A percentile compares a stretch with the other conserved stretches of the same genome.
These are phyloP conservation scores for Paramarasmius palmivorus DNA, from an alignment of 1,284 basidiomycete genomes.

Conservation along the genomic window DNA sequence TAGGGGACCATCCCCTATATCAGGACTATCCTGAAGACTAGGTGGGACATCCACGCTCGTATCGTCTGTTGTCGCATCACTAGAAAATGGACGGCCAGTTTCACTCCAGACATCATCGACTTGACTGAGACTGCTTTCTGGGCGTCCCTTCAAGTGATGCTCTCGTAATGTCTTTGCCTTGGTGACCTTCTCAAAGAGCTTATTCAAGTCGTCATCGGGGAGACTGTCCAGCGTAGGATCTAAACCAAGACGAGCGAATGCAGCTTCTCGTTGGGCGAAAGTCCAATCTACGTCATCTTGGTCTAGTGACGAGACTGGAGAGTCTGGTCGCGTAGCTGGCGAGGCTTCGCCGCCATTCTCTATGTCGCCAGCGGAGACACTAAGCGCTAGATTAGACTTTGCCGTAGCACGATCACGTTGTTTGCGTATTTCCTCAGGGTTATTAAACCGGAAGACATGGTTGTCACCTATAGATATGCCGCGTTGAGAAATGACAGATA, in stretches of 20 bases:
- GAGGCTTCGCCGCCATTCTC: constrained; percentile 44
- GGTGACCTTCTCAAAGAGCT: constrained; percentile 88
- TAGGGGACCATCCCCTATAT: constrained; percentile 54
- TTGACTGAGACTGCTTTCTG: constrained; percentile 83
- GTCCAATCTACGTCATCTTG: constrained; percentile 88
- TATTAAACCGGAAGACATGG: constrained; percentile 98
- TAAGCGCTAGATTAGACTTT: constrained; percentile 67
- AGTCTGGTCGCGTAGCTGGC: constrained; percentile 69
- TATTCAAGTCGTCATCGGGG: constrained; percentile 91
- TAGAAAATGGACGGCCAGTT: constrained; percentile 68
- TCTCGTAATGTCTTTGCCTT: constrained; percentile 90
- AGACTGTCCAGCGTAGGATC: constrained; percentile 89
- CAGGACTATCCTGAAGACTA: constrained; percentile 64
- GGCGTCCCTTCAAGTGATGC: constrained; percentile 67
- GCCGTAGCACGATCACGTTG: constrained; percentile 77
- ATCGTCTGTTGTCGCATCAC: constrained; percentile 79
- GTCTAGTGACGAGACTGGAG: constrained; percentile 69
- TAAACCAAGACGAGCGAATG: constrained; percentile 77
- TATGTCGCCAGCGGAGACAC: constrained; percentile 63
- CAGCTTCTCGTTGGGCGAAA: constrained; percentile 90
- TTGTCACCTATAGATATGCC: constrained; percentile 79
- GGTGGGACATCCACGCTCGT: constrained; percentile 75
- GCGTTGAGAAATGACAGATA: no score
- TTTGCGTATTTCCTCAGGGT: constrained; percentile 92
- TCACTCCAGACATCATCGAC: constrained; percentile 88